Evolutionary conservation across 768 basidiomycete species (phyloP).

Genomic region (Hypholoma fasciculare): DNA sequence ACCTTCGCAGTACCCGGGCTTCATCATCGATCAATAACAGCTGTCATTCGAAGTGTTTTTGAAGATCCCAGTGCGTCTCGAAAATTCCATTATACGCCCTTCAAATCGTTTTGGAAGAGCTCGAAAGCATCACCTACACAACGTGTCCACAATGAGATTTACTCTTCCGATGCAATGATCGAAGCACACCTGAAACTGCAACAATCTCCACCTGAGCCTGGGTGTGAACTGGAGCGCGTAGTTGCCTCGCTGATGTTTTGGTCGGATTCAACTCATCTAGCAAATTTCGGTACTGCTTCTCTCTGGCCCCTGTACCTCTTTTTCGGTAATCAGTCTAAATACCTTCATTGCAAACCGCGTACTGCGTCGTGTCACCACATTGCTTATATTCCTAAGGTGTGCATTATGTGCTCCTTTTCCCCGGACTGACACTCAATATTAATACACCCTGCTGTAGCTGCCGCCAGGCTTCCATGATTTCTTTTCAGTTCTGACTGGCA

Average conservation of each 20-base stretch:
- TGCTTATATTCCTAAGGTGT: too few relatives aligned
- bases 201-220: conserved; percentile 15
- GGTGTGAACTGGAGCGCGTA: conserved; percentile 15
- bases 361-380: too few relatives aligned
- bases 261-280: conserved; percentile 34
- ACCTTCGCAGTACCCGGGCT: too few relatives aligned
- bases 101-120: conserved; percentile 23
- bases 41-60: background rate
- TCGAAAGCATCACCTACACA: conserved; percentile 8
- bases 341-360: too few relatives aligned
- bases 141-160: conserved; percentile 23
- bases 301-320: conserved; percentile 45
- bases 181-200: conserved; percentile 19
- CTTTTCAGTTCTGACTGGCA: too few relatives aligned
- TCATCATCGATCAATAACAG: background rate
- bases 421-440: too few relatives aligned
- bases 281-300: conserved; percentile 34
- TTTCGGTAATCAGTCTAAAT: too few relatives aligned
- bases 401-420: too few relatives aligned
- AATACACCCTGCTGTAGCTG: too few relatives aligned
- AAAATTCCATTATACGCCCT: conserved; percentile 24
- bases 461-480: too few relatives aligned
- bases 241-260: conserved; percentile 29
- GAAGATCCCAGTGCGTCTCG: background rate
- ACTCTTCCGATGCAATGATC: conserved; percentile 22